Conservation (phyloP, 495 filamentous ascomycete species). For the Penicillium verhagenii region DNA sequence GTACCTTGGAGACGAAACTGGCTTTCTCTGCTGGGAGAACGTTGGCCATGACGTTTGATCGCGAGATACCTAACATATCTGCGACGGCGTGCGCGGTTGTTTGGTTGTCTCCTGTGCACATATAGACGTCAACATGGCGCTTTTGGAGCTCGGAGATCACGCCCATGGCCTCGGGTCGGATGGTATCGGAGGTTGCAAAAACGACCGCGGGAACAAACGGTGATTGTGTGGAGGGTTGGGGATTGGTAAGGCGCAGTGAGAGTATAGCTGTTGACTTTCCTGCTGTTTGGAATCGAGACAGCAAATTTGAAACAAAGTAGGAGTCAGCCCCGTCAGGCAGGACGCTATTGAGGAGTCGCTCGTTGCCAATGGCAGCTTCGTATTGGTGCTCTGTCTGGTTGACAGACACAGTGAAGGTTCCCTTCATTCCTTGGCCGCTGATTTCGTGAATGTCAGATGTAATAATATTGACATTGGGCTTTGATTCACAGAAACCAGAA, state of each 20-base stretch:
- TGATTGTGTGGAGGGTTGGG: slow-evolving; percentile 23
- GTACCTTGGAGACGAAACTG: slow-evolving; percentile 75
- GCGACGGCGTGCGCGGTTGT: slow-evolving; percentile 65
- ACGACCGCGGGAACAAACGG: slow-evolving; percentile 62
- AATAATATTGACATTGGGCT: slow-evolving; percentile 27
- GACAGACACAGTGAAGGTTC: slow-evolving; percentile 52
- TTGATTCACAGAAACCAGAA: slow-evolving; percentile 59
- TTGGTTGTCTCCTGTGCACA: slow-evolving; percentile 82
- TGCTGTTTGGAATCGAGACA: slow-evolving; percentile 65
- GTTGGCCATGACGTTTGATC: slow-evolving; percentile 77
- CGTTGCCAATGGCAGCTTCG: slow-evolving; percentile 81
- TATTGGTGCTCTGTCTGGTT: slow-evolving; percentile 32
- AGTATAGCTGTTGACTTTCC: slow-evolving; percentile 75
- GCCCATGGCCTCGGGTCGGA: slow-evolving; percentile 69
- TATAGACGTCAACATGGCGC: slow-evolving; percentile 70
- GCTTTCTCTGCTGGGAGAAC: slow-evolving; percentile 86
- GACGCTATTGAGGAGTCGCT: slow-evolving; percentile 60
- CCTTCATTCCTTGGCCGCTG: slow-evolving; percentile 78
- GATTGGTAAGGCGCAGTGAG: slow-evolving; percentile 44
- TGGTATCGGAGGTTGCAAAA: slow-evolving; percentile 68
- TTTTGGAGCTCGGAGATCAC: slow-evolving; percentile 68
- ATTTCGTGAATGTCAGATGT: slow-evolving; percentile 65
- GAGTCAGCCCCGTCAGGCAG: slow-evolving; percentile 23
- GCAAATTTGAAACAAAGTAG: slow-evolving; percentile 41
- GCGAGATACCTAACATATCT: slow-evolving; percentile 68